Conservation (phyloP, 2,329 filamentous ascomycete species). For the Blastomyces gilchristii region DNA sequence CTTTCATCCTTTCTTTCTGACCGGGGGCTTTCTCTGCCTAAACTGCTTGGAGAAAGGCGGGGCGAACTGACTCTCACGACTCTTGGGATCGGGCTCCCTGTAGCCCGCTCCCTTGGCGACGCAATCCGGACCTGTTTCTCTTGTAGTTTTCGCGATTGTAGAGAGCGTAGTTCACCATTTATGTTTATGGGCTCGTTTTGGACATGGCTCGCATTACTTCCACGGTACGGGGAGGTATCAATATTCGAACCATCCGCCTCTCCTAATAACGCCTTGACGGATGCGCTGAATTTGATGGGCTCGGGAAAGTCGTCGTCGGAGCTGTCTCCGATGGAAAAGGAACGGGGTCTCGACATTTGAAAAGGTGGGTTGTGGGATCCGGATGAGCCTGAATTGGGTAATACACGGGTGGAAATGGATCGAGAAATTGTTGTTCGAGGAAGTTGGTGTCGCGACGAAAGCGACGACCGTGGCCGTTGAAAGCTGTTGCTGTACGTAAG, state of each 20-base stretch:
- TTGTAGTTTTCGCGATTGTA: conserved; percentile 13
- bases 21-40: conserved; percentile 32
- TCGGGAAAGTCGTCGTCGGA: conserved; percentile 89
- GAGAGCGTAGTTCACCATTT: background rate
- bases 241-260: conserved; percentile 43
- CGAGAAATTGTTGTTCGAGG: conserved; percentile 30
- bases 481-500: conserved; percentile 28
- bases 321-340: conserved; percentile 53
- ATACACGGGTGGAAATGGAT: conserved; percentile 25
- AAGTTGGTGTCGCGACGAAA: conserved; percentile 28
- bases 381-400: conserved; percentile 21
- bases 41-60: conserved; percentile 19
- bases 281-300: conserved; percentile 85
- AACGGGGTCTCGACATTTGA: conserved; percentile 17
- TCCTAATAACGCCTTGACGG: conserved; percentile 73
- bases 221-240: conserved; percentile 43
- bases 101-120: conserved; percentile 30
- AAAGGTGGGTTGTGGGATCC: conserved; percentile 16
- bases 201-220: conserved; percentile 22
- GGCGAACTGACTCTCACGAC: conserved; percentile 31
- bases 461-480: conserved; percentile 20
- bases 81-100: conserved; percentile 35
- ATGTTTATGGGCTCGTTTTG: conserved; percentile 8
- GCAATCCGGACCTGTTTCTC: conserved; percentile 27
- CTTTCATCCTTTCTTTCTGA: conserved; percentile 28